phyloP scores from a whole-genome alignment of 768 basidiomycete genomes.

The Suillus placidus region DNA sequence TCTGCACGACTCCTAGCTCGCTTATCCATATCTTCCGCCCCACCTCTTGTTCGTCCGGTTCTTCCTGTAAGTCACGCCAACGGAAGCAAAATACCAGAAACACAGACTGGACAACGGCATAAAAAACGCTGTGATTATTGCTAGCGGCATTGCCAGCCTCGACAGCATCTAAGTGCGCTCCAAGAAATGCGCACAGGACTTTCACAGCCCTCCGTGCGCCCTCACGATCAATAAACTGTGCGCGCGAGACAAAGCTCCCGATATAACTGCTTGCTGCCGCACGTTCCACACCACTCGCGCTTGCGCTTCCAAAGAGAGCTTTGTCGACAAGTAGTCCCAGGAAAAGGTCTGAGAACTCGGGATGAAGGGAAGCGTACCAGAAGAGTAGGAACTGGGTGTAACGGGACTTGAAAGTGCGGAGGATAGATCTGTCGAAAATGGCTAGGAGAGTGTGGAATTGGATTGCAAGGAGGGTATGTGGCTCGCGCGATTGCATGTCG shows the following conservation, averaged over 20 bases:
- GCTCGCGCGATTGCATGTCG: constrained; percentile 28
- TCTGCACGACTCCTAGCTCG: constrained; percentile 75
- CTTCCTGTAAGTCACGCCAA: constrained; percentile 83
- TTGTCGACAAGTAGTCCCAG: constrained; percentile 93
- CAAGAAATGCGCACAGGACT: constrained; percentile 87
- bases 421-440: constrained; percentile 92
- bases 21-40: constrained; percentile 78
- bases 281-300: constrained; percentile 63
- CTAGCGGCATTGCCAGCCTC: constrained; percentile 39
- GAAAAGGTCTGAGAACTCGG: constrained; percentile 89
- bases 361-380: constrained; percentile 90
- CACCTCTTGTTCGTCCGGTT: constrained; percentile 57
- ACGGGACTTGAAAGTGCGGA: constrained; percentile 95
- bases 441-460: constrained; percentile 89
- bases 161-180: constrained; percentile 70
- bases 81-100: constrained; percentile 98
- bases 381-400: constrained; percentile 98
- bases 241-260: constrained; percentile 88
- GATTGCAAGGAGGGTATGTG: constrained; percentile 45
- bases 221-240: constrained; percentile 78
- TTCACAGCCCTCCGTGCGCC: constrained; percentile 72
- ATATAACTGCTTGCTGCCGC: constrained; percentile 95
- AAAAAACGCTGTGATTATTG: constrained; percentile 74
- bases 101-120: constrained; percentile 88
- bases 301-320: constrained; percentile 60